A percentile compares a stretch with the other conserved stretches of the same genome.
Conservation (phyloP, 257 asterid genomes). For the Echium plantagineum region DNA sequence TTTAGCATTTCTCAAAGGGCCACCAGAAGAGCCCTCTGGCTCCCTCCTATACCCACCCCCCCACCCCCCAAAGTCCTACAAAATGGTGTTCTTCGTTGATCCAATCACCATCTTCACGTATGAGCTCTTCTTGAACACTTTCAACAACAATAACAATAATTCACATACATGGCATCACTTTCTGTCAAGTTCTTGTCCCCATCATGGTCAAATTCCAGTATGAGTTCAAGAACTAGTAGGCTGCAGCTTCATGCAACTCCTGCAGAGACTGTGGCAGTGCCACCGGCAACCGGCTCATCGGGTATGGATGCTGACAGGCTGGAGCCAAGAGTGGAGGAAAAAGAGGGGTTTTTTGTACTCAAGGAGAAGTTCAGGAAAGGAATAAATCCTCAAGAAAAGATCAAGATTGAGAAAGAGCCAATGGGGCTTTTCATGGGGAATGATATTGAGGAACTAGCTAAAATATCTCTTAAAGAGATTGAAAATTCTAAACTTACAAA, state of each 20-base stretch:
- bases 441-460: conserved; percentile 58
- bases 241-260: conserved; percentile 45
- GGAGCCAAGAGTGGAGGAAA: conserved; percentile 74
- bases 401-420: conserved; percentile 79
- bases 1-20: conserved; percentile 57
- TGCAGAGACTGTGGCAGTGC: conserved; percentile 41
- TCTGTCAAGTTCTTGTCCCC: conserved; percentile 47
- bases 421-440: conserved; percentile 84
- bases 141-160: background rate
- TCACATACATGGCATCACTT: conserved; percentile 47
- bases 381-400: conserved; percentile 75
- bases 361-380: conserved; percentile 79
- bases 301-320: conserved; percentile 37
- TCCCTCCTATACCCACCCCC: conserved; percentile 9
- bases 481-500: conserved; percentile 59
- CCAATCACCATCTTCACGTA: background rate
- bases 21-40: background rate
- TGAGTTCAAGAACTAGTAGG: conserved; percentile 1
- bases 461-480: conserved; percentile 56
- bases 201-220: conserved; percentile 23
- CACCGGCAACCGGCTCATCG: conserved; percentile 15
- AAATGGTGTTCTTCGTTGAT: conserved; percentile 25
- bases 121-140: conserved; percentile 4
- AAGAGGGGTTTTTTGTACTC: conserved; percentile 57
- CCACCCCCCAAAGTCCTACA: conserved; percentile 25